Evolutionary conservation across 805 yeast genomes (phyloP), one percentile per base, ranked within the genome.

Genomic region (Schizosaccharomyces lindneri): DNA sequence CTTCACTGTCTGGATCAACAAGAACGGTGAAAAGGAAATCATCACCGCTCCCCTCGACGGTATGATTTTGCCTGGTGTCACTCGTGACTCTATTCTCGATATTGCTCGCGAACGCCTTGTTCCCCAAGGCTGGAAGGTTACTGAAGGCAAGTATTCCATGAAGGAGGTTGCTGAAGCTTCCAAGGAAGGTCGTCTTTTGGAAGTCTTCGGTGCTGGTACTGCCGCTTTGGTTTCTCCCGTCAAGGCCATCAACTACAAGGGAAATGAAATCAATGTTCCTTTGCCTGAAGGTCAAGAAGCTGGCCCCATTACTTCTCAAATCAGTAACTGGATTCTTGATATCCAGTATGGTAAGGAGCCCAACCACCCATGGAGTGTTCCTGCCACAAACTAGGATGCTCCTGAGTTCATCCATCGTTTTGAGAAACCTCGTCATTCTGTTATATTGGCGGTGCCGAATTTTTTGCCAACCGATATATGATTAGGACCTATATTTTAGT

Each of bases 21-120:
- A 85, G 72, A 71, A 79, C n/a, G 73, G 73, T 55, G 97, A 95
- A 63, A 85, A 83, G 74, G 97, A 90, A 75, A 79, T 90, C 66
- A 95, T 81, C 60, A 90, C 98, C 65, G 95, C 96, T 65, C 97
- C 98, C 64, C 78, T 93, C 67, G 97, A 93, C 70, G 98, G 98
- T 67, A 90, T 96, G 65, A 90, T 90, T 69, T 80, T 90, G 69
- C 95, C 87, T 72, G 98, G 98, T 76, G 94, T 90, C 68, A 88
- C 96, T 61, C 83, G 98, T 75, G 95, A 85, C 71, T 87, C 97
- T 15, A 78, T 90, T 63, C 76, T 90, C 67, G 74, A 78, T 51
- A 78, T 90, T 64, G 85, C 93, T 61, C 83, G 85, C 73, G 84
- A 81, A 67, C 83, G 81, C 69, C 79, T 90, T 66, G 80, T 82